These are phyloP conservation scores for Phytopythium boreale DNA, from an alignment of 352 stramenopile genomes.

Conservation along the genomic window DNA sequence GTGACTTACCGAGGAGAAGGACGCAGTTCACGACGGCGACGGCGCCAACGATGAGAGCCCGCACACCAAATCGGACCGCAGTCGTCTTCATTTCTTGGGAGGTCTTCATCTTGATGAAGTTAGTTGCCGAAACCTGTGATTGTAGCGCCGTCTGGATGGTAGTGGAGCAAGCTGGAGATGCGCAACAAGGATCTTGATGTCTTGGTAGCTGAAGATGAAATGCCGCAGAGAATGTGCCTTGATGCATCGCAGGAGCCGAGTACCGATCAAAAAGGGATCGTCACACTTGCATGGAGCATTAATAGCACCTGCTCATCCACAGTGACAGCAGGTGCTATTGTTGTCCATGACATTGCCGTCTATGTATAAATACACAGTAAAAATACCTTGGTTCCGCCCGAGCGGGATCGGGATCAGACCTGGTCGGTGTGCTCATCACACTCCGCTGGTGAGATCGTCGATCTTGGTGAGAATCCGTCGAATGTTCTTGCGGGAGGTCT, in stretches of 20 bases:
- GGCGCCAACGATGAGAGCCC: background rate
- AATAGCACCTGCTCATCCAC: background rate
- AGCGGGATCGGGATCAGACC: too few relatives aligned
- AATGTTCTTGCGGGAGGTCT: conserved; percentile 70
- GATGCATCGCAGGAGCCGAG: background rate
- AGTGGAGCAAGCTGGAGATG: background rate
- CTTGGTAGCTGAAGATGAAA: background rate
- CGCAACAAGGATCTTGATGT: background rate
- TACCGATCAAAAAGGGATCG: background rate
- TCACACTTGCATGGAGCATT: background rate
- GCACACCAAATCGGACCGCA: background rate
- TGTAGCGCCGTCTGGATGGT: background rate
- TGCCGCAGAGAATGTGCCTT: background rate
- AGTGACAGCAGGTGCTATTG: background rate
- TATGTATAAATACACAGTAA: background rate
- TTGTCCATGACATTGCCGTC: background rate
- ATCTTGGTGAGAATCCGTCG: conserved; percentile 62
- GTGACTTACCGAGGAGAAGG: background rate
- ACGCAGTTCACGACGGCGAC: background rate
- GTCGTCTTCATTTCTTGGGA: background rate
- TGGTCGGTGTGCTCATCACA: background rate
- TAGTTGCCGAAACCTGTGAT: too few relatives aligned
- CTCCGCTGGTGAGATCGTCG: conserved; percentile 20
- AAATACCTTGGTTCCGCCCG: background rate
- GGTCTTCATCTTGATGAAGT: background rate